These are phyloP conservation scores for Themeda triandra DNA, from an alignment of 176 grass and related monocot genomes.

Conservation along the genomic window DNA sequence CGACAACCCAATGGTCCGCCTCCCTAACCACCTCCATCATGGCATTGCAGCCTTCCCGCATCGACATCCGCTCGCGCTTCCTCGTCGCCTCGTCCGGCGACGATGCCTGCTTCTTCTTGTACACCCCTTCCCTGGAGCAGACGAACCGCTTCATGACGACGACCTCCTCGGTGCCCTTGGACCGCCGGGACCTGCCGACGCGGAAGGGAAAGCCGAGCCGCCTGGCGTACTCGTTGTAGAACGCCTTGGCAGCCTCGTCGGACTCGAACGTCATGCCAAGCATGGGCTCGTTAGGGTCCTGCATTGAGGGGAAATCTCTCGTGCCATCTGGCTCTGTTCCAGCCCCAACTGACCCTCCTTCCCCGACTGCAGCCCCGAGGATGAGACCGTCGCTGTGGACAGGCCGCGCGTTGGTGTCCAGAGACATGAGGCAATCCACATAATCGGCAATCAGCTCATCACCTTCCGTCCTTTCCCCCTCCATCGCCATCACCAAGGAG, in stretches of 20 bases:
- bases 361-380: constrained; percentile 35
- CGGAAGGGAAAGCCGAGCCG: constrained; percentile 75
- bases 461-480: constrained; percentile 34
- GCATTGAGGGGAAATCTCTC: constrained; percentile 33
- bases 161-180: constrained; percentile 74
- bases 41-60: constrained; percentile 93
- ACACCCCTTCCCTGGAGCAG: constrained; percentile 77
- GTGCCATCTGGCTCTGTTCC: background rate
- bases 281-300: constrained; percentile 49
- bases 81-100: constrained; percentile 42
- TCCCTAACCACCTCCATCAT: constrained; percentile 98
- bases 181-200: constrained; percentile 75
- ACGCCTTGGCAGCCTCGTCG: constrained; percentile 72
- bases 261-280: constrained; percentile 77
- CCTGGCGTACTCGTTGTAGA: constrained; percentile 85
- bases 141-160: constrained; percentile 97
- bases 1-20: constrained; percentile 67
- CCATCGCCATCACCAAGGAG: constrained; percentile 69
- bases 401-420: constrained; percentile 59
- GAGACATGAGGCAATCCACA: constrained; percentile 83
- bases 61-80: constrained; percentile 79
- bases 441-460: constrained; percentile 80
- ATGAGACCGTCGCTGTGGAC: constrained; percentile 36
- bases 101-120: constrained; percentile 49
- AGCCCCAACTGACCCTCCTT: constrained; percentile 15